Evolutionary conservation across 192 early-diverging fungal species (phyloP), one percentile per base, ranked within the genome.

Genomic region (Dispira simplex): DNA sequence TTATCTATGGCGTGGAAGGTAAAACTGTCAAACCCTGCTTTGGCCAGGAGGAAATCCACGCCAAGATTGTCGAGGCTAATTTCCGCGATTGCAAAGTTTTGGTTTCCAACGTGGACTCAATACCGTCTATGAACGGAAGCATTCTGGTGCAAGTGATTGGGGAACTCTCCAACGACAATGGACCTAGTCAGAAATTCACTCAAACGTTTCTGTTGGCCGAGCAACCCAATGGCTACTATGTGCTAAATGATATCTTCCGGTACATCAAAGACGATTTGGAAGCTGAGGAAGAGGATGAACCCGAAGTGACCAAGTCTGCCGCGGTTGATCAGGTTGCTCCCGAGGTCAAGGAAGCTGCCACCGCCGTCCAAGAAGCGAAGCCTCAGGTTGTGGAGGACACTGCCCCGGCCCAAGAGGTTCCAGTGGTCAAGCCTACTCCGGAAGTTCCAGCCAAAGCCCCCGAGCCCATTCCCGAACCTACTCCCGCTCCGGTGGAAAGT

Each of bases 201-300:
- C 94, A 95, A 67, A 92, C 92, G 27, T 94, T 97, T 72, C 83
- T 92, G 65, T 74, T 97, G 55, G 94, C 88, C 48, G 79, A 87
- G 71, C 92, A 93, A 70, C 85, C 86, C 20, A 79, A 79, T 52
- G 91, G 90, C n/a, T 97, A 90, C 75, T 95, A 90, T 68, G 90
- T 97, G 26, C 73, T 86, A 74, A 93, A 93, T 67, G 91, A 95
- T 70, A 93, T 97, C 63, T 87, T 97, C 79, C 87, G 94, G 63
- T 95, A 88, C 77, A 74, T 97, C 69, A 89, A 89, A 70, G 92
- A 97, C n/a, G 92, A 94, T 64, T 71, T 71, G 57, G 84, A 83
- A 44, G 84, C 81, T 23, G 66, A 52, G 12, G 66, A 39, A 14
- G 70, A 70, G 14, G 57, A 64, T 26, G 44, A 64, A 23, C 23